Conservation (phyloP, 2,329 filamentous ascomycete genomes). For the Fonsecaea erecta region DNA sequence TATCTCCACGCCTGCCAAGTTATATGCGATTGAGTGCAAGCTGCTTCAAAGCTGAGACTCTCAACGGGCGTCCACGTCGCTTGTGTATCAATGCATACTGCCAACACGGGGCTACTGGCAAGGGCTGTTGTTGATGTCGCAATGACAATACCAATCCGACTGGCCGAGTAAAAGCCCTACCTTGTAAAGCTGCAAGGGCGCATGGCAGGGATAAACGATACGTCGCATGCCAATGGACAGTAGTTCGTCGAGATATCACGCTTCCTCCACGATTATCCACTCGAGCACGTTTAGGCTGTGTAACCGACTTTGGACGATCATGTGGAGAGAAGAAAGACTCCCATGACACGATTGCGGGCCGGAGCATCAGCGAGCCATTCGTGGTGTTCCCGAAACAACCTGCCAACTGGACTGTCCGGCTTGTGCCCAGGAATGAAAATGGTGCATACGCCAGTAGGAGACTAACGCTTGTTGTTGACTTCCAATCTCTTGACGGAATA, state of each 20-base stretch:
- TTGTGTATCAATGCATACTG: background rate
- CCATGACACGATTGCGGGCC: slow-evolving; percentile 60
- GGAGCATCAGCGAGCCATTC: slow-evolving; percentile 51
- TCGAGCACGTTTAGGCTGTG: slow-evolving; percentile 74
- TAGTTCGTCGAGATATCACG: background rate
- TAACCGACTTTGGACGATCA: slow-evolving; percentile 72
- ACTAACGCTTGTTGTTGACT: slow-evolving; percentile 68
- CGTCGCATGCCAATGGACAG: background rate
- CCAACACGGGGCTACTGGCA: background rate
- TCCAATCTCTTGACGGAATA: slow-evolving; percentile 76
- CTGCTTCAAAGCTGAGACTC: background rate
- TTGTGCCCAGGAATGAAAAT: slow-evolving; percentile 19
- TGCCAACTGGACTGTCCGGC: slow-evolving; percentile 56
- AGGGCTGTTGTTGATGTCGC: background rate
- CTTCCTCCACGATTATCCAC: slow-evolving; percentile 79
- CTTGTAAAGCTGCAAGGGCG: background rate
- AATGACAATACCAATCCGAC: background rate
- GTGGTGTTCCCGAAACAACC: slow-evolving; percentile 81
- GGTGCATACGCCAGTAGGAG: slow-evolving; percentile 6
- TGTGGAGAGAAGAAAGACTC: slow-evolving; percentile 72
- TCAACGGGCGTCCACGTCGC: background rate
- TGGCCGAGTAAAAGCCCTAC: slow-evolving; percentile 2
- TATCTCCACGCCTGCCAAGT: background rate
- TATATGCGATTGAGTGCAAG: background rate
- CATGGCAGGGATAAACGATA: slow-evolving; percentile 1